A percentile compares a stretch with the other conserved stretches of the same genome.
phyloP scores from a whole-genome alignment of 2,329 filamentous ascomycete species.

The Lecanicillium sp. region DNA sequence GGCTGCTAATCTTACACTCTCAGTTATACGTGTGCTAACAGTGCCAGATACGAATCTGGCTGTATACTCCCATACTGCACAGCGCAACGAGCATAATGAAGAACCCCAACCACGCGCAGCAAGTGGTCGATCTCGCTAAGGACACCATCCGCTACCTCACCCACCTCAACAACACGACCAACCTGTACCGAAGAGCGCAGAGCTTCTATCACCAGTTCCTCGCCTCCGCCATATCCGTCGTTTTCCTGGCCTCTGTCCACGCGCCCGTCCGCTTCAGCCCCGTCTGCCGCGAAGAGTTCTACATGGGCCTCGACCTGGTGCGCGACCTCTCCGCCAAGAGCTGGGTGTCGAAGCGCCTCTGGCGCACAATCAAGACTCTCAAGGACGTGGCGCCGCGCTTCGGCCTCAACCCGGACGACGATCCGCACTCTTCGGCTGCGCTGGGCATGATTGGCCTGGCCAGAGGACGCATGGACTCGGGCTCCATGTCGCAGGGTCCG shows the following conservation, averaged over 20 bases:
- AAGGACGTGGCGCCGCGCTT: conserved; percentile 66
- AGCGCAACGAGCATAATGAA: conserved; percentile 75
- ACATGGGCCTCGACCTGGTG: conserved; percentile 68
- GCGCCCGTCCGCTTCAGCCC: conserved; percentile 64
- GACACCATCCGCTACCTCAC: conserved; percentile 67
- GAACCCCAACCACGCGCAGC: conserved; percentile 65
- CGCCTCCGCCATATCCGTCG: conserved; percentile 63
- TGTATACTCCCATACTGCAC: conserved; percentile 82
- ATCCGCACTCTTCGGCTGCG: conserved; percentile 44
- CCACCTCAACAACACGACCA: conserved; percentile 62
- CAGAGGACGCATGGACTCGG: conserved; percentile 19
- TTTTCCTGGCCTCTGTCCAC: conserved; percentile 71
- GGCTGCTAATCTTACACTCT: background rate
- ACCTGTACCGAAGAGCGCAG: conserved; percentile 64
- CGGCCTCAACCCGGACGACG: conserved; percentile 44
- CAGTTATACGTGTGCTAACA: conserved; percentile 8
- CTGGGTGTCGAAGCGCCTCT: conserved; percentile 64
- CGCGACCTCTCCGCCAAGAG: conserved; percentile 64
- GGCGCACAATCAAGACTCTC: conserved; percentile 63
- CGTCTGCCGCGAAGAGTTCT: conserved; percentile 66
- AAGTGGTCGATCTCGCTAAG: conserved; percentile 65
- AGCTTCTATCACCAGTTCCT: conserved; percentile 78
- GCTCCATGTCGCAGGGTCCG: no score
- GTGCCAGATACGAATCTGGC: conserved; percentile 65
- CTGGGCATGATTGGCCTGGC: conserved; percentile 50